phyloP scores from a whole-genome alignment of 495 filamentous ascomycete genomes.

The Talaromyces adpressus region DNA sequence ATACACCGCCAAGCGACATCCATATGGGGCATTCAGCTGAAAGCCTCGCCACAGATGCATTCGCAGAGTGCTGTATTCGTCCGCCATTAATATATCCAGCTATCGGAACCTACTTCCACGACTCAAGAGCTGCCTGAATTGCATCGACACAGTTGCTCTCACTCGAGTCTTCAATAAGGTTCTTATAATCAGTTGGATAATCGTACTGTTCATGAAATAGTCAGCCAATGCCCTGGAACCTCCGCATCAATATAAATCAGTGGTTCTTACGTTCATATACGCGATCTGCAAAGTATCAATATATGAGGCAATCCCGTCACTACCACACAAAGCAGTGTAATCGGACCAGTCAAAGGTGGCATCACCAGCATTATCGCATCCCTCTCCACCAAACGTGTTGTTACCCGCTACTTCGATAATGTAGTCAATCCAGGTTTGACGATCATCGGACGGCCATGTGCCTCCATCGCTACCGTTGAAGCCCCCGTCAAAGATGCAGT shows the following conservation, averaged over 20 bases:
- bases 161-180: neutral
- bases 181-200: neutral
- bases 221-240: neutral
- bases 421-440: slow-evolving; percentile 5
- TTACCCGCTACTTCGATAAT: neutral
- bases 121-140: neutral
- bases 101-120: neutral
- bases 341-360: slow-evolving; percentile 2
- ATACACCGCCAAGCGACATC: too few species aligned
- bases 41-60: too few species aligned
- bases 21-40: too few species aligned
- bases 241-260: too few species aligned
- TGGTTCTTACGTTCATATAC: neutral
- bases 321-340: slow-evolving; percentile 1
- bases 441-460: slow-evolving; percentile 1
- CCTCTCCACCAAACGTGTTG: slow-evolving; percentile 2
- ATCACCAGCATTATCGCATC: slow-evolving; percentile 3
- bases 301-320: neutral
- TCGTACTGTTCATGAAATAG: neutral
- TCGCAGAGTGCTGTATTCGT: too few species aligned
- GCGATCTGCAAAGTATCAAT: neutral
- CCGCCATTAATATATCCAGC: too few species aligned
- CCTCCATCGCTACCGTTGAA: slow-evolving; percentile 4
- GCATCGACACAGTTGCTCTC: neutral
- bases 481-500: slow-evolving; percentile 5